A percentile compares a stretch with the other conserved stretches of the same genome.
phyloP scores from a whole-genome alignment of 2,329 filamentous ascomycete genomes.

The Aureobasidium leucospermi region DNA sequence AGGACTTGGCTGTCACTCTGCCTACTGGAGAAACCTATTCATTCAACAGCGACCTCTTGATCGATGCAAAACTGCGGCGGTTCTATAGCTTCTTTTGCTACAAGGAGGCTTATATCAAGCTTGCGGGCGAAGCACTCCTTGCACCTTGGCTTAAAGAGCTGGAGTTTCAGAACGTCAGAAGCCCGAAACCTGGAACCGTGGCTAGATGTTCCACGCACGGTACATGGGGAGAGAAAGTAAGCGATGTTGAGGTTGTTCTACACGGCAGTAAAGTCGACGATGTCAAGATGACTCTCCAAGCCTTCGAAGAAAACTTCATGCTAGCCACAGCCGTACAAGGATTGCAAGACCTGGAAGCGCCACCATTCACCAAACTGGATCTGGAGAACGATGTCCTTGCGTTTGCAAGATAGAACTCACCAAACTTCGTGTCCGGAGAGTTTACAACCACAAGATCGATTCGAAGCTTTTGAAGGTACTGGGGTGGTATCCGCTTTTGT shows the following conservation, averaged over 20 bases:
- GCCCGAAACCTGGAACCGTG: constrained; percentile 41
- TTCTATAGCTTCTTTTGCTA: constrained; percentile 77
- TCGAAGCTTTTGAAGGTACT: too few species aligned
- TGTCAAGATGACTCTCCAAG: constrained; percentile 50
- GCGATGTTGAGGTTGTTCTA: constrained; percentile 45
- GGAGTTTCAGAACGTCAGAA: constrained; percentile 58
- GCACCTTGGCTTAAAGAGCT: constrained; percentile 65
- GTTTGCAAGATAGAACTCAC: neutral
- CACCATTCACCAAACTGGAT: constrained; percentile 26
- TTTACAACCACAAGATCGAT: too few species aligned
- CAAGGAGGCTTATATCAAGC: constrained; percentile 76
- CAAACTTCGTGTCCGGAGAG: too few species aligned
- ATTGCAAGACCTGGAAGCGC: constrained; percentile 24
- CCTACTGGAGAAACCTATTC: constrained; percentile 28
- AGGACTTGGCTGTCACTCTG: constrained; percentile 32
- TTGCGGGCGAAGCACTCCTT: constrained; percentile 70
- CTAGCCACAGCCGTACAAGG: constrained; percentile 47
- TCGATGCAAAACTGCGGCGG: constrained; percentile 56
- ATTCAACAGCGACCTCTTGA: constrained; percentile 39
- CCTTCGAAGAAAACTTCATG: constrained; percentile 53
- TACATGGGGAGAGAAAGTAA: constrained; percentile 39
- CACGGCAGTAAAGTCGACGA: constrained; percentile 41
- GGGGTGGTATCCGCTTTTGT: too few species aligned
- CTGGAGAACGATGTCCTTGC: constrained; percentile 24
- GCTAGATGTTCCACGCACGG: constrained; percentile 38